phyloP scores from a whole-genome alignment of 129 eudicot species.

The Artemisia annua region DNA sequence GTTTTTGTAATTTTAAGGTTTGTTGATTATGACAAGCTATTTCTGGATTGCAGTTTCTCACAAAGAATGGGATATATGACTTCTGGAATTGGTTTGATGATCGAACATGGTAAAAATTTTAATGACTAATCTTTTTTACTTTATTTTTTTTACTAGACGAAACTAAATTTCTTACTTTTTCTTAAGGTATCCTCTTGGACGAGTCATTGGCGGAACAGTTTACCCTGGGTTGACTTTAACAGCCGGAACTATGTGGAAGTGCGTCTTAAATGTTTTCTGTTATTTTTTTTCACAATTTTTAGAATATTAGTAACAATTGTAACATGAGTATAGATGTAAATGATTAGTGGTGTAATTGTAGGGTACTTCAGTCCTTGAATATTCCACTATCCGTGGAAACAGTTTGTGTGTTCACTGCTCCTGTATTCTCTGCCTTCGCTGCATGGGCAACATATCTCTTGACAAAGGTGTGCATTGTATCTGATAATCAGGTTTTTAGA shows the following conservation, averaged over 20 bases:
- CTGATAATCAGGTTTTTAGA: slow-evolving; percentile 7
- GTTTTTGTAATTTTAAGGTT: not conserved
- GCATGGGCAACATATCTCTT: slow-evolving; percentile 94
- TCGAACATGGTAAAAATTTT: slow-evolving; percentile 68
- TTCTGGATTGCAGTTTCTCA: slow-evolving; percentile 70
- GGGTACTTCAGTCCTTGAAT: slow-evolving; percentile 54
- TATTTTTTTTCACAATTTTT: not conserved
- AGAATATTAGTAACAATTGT: not conserved
- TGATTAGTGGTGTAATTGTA: slow-evolving; percentile 35
- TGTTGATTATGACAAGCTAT: not conserved
- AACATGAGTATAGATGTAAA: not conserved
- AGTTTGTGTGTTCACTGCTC: slow-evolving; percentile 98
- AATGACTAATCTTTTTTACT: no score
- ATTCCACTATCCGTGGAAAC: slow-evolving; percentile 98
- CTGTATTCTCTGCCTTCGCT: slow-evolving; percentile 92
- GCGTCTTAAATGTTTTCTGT: not conserved
- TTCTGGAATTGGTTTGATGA: slow-evolving; percentile 99
- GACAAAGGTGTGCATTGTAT: slow-evolving; percentile 67
- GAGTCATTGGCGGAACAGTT: slow-evolving; percentile 21
- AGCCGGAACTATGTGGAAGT: slow-evolving; percentile 20
- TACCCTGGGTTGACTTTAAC: slow-evolving; percentile 16
- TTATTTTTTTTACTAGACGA: not conserved
- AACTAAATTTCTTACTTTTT: slow-evolving; percentile 28
- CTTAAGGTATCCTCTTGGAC: slow-evolving; percentile 18
- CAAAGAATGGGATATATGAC: slow-evolving; percentile 96